phyloP scores from a whole-genome alignment of 192 early-diverging fungal species.

The Coemansia sp. region DNA sequence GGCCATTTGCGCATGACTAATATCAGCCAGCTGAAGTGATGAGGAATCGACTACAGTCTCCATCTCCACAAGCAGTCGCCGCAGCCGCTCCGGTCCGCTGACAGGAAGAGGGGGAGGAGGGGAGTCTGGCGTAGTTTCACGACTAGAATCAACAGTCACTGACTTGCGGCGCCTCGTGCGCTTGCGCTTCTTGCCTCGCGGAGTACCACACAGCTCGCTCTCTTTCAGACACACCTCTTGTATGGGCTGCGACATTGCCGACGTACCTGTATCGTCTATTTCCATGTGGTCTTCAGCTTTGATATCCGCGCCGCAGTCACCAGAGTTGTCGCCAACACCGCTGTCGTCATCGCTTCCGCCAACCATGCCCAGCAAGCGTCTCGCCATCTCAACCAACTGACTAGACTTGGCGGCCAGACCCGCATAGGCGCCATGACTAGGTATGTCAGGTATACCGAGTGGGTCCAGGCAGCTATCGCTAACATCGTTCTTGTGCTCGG shows the following conservation, averaged over 20 bases:
- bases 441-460: not conserved
- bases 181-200: slow-evolving; percentile 25
- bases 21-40: not conserved
- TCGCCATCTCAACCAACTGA: not conserved
- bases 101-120: not conserved
- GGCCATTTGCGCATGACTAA: slow-evolving; percentile 2
- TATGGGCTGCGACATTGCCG: slow-evolving; percentile 2
- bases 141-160: not conserved
- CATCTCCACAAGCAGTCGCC: slow-evolving; percentile 19
- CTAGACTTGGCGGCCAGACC: not conserved
- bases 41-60: slow-evolving; percentile 10
- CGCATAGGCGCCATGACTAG: not conserved
- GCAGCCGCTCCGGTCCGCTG: slow-evolving; percentile 13
- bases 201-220: slow-evolving; percentile 1
- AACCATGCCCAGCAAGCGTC: not conserved
- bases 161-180: slow-evolving; percentile 6
- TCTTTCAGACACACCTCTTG: not conserved
- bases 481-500: not conserved
- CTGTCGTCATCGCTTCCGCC: not conserved
- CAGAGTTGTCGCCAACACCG: not conserved
- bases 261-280: not conserved
- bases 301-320: not conserved
- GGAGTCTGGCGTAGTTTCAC: slow-evolving; percentile 2
- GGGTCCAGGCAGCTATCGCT: not conserved
- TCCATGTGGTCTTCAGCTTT: not conserved